Evolutionary conservation across 2,329 filamentous ascomycete genomes (phyloP).

Genomic region (Calonectria honghensis): DNA sequence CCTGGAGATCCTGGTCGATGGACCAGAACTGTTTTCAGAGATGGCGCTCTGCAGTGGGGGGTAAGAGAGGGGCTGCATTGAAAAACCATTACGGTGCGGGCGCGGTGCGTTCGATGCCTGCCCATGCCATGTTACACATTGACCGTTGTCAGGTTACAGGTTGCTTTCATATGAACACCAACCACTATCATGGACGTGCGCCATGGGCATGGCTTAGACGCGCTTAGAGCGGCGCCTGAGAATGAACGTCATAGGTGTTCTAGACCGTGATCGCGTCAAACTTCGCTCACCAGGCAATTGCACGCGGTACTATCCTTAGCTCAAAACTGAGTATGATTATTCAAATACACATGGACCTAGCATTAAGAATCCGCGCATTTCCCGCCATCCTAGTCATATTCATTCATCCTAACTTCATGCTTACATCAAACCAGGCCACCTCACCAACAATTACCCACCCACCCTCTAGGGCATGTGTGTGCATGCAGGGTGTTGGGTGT

Average conservation of each 20-base stretch:
- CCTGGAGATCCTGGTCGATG: neutral
- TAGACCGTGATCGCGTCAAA: conserved; percentile 6
- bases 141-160: neutral
- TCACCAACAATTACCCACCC: conserved; percentile 3
- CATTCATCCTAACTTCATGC: conserved; percentile 6
- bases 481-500: neutral
- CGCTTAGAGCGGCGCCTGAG: conserved; percentile 22
- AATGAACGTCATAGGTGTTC: conserved; percentile 11
- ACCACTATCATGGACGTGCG: neutral
- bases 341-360: conserved; percentile 1
- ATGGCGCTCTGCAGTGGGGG: neutral
- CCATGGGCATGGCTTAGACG: neutral
- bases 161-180: neutral
- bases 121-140: neutral
- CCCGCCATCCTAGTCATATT: conserved; percentile 7
- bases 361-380: conserved; percentile 6
- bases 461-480: neutral
- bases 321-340: neutral
- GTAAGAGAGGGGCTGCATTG: conserved; percentile 29
- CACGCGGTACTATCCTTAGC: neutral
- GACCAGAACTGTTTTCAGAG: neutral
- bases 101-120: neutral
- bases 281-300: conserved; percentile 13
- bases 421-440: conserved; percentile 8
- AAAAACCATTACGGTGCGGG: conserved; percentile 27